Conservation (phyloP, 164 flowering plant species). For the Annona cherimola region DNA sequence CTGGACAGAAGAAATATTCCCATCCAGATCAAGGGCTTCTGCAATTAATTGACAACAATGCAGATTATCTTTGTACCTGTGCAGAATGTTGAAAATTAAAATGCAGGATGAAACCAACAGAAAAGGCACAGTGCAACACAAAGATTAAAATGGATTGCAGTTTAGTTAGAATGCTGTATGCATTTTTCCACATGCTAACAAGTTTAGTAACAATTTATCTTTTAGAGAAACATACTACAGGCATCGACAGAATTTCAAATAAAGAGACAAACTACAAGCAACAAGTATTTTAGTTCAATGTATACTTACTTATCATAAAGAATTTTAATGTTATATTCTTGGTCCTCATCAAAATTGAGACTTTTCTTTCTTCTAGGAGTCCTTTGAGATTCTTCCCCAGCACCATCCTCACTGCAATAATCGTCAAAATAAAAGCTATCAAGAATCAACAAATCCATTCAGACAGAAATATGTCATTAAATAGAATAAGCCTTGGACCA, state of each 20-base stretch:
- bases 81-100: neutral
- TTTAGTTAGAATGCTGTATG: neutral
- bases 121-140: neutral
- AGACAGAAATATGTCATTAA: neutral
- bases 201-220: neutral
- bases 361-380: slow-evolving; percentile 41
- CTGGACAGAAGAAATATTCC: slow-evolving; percentile 52
- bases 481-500: neutral
- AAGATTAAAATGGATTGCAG: neutral
- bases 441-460: neutral
- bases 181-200: neutral
- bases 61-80: slow-evolving; percentile 53
- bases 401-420: slow-evolving; percentile 35
- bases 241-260: neutral
- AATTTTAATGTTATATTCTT: slow-evolving; percentile 44
- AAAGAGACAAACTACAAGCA: neutral
- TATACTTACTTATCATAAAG: slow-evolving; percentile 68
- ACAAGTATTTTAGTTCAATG: slow-evolving; percentile 1
- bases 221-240: neutral
- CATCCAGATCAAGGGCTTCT: slow-evolving; percentile 55
- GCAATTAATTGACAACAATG: slow-evolving; percentile 59
- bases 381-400: slow-evolving; percentile 22
- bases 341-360: slow-evolving; percentile 41
- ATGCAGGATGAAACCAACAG: neutral
- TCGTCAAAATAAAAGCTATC: slow-evolving; percentile 10